Evolutionary conservation across 2,329 filamentous ascomycete genomes (phyloP).

Genomic region (Colletotrichum theobromicola): DNA sequence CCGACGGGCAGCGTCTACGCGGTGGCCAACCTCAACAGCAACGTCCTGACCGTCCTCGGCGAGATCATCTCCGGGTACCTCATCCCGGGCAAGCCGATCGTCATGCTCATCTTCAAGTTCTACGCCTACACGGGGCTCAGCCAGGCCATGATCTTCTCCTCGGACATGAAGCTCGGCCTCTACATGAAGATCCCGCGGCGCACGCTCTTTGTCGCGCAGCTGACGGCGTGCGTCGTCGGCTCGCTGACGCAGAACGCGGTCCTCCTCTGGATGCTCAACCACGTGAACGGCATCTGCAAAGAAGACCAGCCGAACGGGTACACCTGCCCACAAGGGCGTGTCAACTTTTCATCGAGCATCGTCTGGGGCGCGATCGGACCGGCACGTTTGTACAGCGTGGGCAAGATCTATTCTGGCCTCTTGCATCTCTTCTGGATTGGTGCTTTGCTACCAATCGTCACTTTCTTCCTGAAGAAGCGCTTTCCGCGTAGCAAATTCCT

Average conservation of each 20-base stretch:
- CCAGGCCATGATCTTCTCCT: conserved; percentile 47
- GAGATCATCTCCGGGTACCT: conserved; percentile 55
- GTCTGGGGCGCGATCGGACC: conserved; percentile 60
- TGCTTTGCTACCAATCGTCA: conserved; percentile 2
- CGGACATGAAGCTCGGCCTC: conserved; percentile 51
- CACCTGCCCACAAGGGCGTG: conserved; percentile 53
- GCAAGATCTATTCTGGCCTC: conserved; percentile 50
- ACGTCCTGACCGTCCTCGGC: conserved; percentile 35
- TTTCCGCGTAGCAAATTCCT: conserved; percentile 2
- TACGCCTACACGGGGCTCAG: conserved; percentile 37
- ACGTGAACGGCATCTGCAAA: conserved; percentile 46
- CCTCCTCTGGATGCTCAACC: conserved; percentile 32
- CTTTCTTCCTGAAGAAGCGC: conserved; percentile 8
- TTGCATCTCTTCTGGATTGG: conserved; percentile 58
- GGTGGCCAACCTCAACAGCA: conserved; percentile 50
- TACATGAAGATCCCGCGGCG: conserved; percentile 63
- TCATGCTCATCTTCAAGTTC: conserved; percentile 42
- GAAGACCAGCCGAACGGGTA: conserved; percentile 47
- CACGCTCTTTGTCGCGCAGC: conserved; percentile 64
- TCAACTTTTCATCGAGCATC: conserved; percentile 51
- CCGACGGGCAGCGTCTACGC: conserved; percentile 59
- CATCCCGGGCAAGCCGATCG: conserved; percentile 31
- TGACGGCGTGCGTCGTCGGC: conserved; percentile 59
- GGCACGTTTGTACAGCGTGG: conserved; percentile 48
- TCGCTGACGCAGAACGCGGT: conserved; percentile 45